Base-by-base conservation (phyloP, 108 stramenopile genomes). In the Fragilariopsis cylindrus region DNA sequence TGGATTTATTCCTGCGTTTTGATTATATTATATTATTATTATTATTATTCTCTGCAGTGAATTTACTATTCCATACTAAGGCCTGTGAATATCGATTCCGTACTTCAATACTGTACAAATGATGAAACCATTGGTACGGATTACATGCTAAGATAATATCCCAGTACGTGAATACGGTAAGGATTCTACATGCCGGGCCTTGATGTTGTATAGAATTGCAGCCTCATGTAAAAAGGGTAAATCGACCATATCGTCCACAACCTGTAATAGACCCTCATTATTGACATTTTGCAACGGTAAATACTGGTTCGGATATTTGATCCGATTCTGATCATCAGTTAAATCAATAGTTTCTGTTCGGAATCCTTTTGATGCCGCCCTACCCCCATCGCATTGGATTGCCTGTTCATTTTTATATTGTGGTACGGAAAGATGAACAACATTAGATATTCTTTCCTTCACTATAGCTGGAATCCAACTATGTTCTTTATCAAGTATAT, bases 211-310 rank as follows among this genome's bases (percentile, higher is more conserved):
- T 12, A 98, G 82, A 83, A 98, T 97, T 8, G 96, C 92, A n/a
- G 97, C 96, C 83, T 98, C 98, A 81, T 98, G 98, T 78, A 98
- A 79, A 74, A 94, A 82, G 16, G 90, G 82, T 40, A 98, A 81
- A 63, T 92, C 91, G 6, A 93, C 95, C 88, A 98, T 92, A 73
- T 98, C 98, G 65, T 84, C 83, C 19, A 84, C 79, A 39, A 69
- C 63, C 57, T 78, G 63, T 9, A 85, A 68, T 52, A 74, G 68
- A 8, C 89, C 87, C 52, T 78, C 79, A 39, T 65, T 70, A 56
- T 88, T 78, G 21, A 86, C 74, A 72, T 93, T 91, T 76, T 88
- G 88, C 68, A 90, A 68, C 1, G 92, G 90, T n/a, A 93, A 71
- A 18, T 73, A 73, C 18, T 71, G 48, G 46, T 88, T 85, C 19